Percentiles rank a stretch among this genome's conserved stretches.
phyloP scores from a whole-genome alignment of 2,329 filamentous ascomycete genomes.

The Chaetomium olivaceum region DNA sequence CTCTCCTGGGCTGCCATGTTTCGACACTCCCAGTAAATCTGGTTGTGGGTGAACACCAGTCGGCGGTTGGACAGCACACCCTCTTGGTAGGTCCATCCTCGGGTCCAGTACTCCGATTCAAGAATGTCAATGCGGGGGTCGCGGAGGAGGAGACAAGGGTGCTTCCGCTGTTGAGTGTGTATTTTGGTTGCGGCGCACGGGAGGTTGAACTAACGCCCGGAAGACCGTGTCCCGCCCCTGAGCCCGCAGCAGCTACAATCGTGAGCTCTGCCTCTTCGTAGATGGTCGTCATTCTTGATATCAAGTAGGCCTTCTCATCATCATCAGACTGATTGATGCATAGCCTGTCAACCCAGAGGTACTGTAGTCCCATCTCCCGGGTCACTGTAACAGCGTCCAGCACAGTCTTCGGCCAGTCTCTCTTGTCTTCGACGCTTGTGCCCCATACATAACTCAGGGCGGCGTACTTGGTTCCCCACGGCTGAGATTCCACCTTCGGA shows the following conservation, averaged over 20 bases:
- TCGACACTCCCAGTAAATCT: constrained; percentile 12
- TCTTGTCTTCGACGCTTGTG: background rate
- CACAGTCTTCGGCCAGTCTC: constrained; percentile 1
- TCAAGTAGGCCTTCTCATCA: background rate
- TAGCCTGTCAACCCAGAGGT: constrained; percentile 37
- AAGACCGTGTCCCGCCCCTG: background rate
- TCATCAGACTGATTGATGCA: constrained; percentile 30
- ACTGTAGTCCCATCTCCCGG: constrained; percentile 28
- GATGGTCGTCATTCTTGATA: constrained; percentile 9
- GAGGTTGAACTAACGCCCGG: background rate
- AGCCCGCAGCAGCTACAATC: constrained; percentile 7
- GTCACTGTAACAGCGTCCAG: constrained; percentile 22
- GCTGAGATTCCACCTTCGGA: background rate
- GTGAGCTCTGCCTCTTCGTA: constrained; percentile 10
- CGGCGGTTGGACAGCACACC: constrained; percentile 34
- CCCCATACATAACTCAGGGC: constrained; percentile 16
- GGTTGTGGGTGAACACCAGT: constrained; percentile 38
- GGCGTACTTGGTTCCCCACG: background rate
- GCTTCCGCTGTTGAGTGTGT: background rate
- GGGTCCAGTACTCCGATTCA: constrained; percentile 1
- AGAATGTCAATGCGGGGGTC: no score
- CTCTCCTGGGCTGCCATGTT: no score
- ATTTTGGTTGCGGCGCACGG: background rate
- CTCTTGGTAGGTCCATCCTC: constrained; percentile 43
- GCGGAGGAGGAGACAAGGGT: no score